phyloP scores from a whole-genome alignment of 2,329 filamentous ascomycete species.

The Phyllosticta citribraziliensis region DNA sequence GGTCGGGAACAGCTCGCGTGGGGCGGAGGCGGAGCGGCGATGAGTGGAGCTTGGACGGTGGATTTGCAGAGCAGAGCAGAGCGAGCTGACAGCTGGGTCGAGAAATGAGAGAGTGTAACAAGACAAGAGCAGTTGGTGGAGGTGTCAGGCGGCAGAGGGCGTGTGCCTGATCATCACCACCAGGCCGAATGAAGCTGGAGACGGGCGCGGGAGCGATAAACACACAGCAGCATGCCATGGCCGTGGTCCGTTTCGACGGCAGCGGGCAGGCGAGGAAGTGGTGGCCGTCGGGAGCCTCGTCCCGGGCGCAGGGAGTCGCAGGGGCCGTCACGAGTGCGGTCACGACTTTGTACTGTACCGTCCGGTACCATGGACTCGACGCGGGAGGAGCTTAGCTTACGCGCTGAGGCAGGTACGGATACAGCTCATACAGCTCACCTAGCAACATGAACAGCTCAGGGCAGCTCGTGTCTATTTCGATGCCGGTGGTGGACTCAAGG shows the following conservation, averaged over 20 bases:
- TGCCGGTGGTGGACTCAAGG: too few relatives aligned
- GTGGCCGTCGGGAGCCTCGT: not conserved
- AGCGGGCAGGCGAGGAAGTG: not conserved
- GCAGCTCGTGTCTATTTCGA: not conserved
- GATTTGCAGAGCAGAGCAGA: not conserved
- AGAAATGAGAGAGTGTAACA: not conserved
- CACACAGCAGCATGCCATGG: not conserved
- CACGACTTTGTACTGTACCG: not conserved
- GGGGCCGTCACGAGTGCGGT: not conserved
- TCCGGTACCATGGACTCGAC: too few relatives aligned
- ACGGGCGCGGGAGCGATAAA: not conserved
- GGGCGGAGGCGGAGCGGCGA: not conserved
- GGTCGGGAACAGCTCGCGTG: not conserved
- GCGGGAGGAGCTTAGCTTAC: not conserved
- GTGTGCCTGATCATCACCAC: not conserved
- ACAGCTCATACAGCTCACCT: too few relatives aligned
- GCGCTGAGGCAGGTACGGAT: not conserved
- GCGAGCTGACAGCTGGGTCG: too few relatives aligned
- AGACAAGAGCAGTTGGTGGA: not conserved
- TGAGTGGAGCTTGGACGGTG: not conserved
- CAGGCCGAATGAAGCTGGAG: not conserved
- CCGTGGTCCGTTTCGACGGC: not conserved
- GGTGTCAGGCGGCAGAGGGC: not conserved
- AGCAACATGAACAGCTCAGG: not conserved
- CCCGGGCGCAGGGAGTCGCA: too few relatives aligned